A percentile compares a stretch with the other conserved stretches of the same genome.
phyloP scores from a whole-genome alignment of 352 stramenopile species.

The Aphanomyces invadans region DNA sequence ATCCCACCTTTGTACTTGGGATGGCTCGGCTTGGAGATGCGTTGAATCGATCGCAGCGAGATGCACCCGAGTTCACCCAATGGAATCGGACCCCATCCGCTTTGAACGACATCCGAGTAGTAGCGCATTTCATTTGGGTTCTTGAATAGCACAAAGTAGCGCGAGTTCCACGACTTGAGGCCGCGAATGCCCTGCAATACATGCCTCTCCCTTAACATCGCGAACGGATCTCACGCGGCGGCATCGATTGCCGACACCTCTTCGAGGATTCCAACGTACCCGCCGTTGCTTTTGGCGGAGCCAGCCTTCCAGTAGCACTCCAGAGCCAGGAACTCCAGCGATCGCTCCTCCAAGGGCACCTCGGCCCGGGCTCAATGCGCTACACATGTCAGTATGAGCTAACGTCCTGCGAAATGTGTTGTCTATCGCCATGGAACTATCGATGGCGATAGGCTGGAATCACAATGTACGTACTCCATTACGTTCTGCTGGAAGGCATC shows the following conservation, averaged over 20 bases:
- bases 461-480: conserved; percentile 4
- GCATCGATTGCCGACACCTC: not conserved
- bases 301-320: conserved; percentile 72
- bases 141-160: conserved; percentile 74
- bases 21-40: conserved; percentile 66
- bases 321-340: conserved; percentile 33
- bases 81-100: conserved; percentile 64
- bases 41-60: conserved; percentile 70
- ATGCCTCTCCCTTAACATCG: too few relatives aligned
- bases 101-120: conserved; percentile 70
- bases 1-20: conserved; percentile 63
- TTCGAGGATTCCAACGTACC: not conserved
- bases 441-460: too few relatives aligned
- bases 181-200: conserved; percentile 46
- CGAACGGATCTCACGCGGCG: too few relatives aligned
- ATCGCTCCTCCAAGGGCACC: conserved; percentile 7
- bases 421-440: too few relatives aligned
- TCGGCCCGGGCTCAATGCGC: conserved; percentile 30
- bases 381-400: conserved; percentile 14
- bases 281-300: conserved; percentile 73
- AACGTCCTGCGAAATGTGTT: too few relatives aligned
- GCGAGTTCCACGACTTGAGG: conserved; percentile 79
- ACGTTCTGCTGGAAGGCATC: conserved; percentile 17
- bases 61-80: conserved; percentile 73
- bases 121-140: conserved; percentile 70